These are phyloP conservation scores for Ministeria vibrans DNA, from an alignment of 78 protist genomes.

Conservation along the genomic window DNA sequence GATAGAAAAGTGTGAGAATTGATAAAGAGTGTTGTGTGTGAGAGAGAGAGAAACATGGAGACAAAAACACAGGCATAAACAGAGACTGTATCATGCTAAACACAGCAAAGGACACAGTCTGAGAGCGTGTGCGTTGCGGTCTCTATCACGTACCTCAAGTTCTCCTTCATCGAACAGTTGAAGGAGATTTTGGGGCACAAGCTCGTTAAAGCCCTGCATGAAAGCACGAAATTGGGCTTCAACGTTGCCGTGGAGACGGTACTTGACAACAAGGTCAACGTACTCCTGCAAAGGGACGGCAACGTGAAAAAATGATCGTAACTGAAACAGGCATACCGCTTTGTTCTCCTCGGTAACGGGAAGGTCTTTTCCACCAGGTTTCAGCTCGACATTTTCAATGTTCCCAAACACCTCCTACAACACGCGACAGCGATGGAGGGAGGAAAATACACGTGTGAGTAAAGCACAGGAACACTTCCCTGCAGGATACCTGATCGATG, in stretches of 20 bases:
- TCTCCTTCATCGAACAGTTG: conserved; percentile 30
- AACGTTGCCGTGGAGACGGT: conserved; percentile 8
- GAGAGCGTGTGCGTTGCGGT: background rate
- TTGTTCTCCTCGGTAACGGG: conserved; percentile 62
- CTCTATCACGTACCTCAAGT: conserved; percentile 40
- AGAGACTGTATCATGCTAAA: too few species aligned
- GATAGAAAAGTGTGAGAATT: too few species aligned
- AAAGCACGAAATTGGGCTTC: conserved; percentile 25
- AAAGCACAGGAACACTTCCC: background rate
- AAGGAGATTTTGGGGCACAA: conserved; percentile 32
- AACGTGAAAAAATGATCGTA: too few species aligned
- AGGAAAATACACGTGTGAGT: too few species aligned
- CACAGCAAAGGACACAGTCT: background rate
- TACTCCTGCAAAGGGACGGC: too few species aligned
- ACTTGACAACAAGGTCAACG: conserved; percentile 3
- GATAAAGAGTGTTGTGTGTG: too few species aligned
- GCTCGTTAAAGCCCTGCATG: conserved; percentile 29
- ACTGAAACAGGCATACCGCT: too few species aligned
- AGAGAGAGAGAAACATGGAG: too few species aligned
- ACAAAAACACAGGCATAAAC: too few species aligned
- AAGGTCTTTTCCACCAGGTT: conserved; percentile 37
- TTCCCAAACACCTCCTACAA: conserved; percentile 34
- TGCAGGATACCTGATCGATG: background rate
- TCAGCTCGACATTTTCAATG: conserved; percentile 26
- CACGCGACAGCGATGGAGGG: too few species aligned